phyloP scores from a whole-genome alignment of 371 early-diverging fungal genomes.

The Mortierella sp. region DNA sequence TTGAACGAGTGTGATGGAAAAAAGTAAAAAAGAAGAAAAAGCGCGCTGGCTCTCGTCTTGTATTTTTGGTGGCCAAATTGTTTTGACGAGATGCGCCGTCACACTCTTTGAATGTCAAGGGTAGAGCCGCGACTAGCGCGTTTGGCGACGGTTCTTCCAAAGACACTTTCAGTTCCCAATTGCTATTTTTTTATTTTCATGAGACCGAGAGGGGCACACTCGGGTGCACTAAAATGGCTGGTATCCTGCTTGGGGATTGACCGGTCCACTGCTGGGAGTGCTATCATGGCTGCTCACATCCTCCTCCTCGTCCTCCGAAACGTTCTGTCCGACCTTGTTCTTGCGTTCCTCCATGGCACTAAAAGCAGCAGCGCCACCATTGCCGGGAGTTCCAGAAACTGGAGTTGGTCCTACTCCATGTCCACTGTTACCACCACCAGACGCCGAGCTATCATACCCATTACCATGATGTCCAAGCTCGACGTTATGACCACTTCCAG shows the following conservation, averaged over 20 bases:
- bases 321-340: conserved; percentile 46
- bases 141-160: no score
- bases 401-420: background rate
- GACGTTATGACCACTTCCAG: conserved; percentile 44
- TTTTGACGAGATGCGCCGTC: conserved; percentile 9
- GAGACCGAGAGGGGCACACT: no score
- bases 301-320: conserved; percentile 43
- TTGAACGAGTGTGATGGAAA: background rate
- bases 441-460: conserved; percentile 12
- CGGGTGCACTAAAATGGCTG: conserved; percentile 17
- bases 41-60: background rate
- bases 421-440: conserved; percentile 17
- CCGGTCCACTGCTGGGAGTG: conserved; percentile 1
- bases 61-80: background rate
- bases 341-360: conserved; percentile 36
- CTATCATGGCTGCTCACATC: conserved; percentile 23
- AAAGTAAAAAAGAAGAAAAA: background rate
- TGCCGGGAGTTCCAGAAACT: background rate
- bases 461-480: conserved; percentile 34
- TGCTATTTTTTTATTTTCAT: background rate
- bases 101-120: background rate
- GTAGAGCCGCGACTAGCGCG: background rate
- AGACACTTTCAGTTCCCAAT: no score
- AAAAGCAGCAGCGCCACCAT: background rate
- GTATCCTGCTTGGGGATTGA: conserved; percentile 27